Evolutionary conservation across 768 basidiomycete species (phyloP), one percentile per base, ranked within the genome.

Genomic region (Jaapia argillacea): DNA sequence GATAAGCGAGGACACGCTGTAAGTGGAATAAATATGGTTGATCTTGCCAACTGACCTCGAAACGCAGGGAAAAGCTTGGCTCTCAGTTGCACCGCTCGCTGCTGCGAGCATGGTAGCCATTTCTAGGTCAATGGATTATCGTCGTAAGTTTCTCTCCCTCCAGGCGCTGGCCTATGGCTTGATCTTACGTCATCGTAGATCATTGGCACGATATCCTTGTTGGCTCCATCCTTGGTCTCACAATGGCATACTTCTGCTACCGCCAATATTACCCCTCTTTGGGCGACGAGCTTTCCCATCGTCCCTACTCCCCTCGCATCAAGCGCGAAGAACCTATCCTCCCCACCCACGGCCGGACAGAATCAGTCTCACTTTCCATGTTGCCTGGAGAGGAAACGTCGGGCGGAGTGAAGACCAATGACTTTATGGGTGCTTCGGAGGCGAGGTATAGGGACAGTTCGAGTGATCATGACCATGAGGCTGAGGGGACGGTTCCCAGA

Each of bases 141-240:
- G 91, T 45, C 90, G 85, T 87, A 54, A 46, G 79, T 72, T 4
- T 40, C 33, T 10, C 36, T 16, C 22, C 18, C 24, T 21, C n/a
- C 24, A 33, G 21, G 37, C 12, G 18, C 25, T 45, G 28, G 48
- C 39, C 47, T 45, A 47, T 38, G 45, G 25, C 48, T 52, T 43
- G 41, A 54, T 28, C 33, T 28, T 10, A 46, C 48, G 18, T 40
- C 40, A 35, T 41, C 26, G 24, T 48, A 89, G 86, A 94, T 60
- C 90, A 94, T 59, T 92, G 88, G 85, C 79, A 89, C 4, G 94
- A 99, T 51, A 85, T 96, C 35, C 55, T 89, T 6, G 77, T 85
- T 2, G 92, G 93, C 4, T 73, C 80, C 2, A 42, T 82, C 23
- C 67, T 97, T 5, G 94, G 93, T 10, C 65, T 85, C 14, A 56